Conservation (phyloP, 768 basidiomycete genomes). For the Panaeolus cyanescens region DNA sequence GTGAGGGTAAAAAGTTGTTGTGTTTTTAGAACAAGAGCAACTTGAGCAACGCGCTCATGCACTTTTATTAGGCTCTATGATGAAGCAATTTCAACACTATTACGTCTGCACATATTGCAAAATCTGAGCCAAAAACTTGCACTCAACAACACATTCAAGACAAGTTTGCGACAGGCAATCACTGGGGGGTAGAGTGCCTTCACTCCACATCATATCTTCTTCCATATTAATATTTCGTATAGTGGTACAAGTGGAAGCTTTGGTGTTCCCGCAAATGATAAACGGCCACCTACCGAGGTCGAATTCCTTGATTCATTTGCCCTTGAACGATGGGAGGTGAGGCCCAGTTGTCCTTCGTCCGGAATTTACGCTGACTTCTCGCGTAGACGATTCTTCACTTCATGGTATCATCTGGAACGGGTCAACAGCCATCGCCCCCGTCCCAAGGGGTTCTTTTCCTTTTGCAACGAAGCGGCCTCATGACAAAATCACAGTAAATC, state of each 20-base stretch:
- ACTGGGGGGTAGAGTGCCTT: constrained; percentile 72
- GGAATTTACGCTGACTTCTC: constrained; percentile 7
- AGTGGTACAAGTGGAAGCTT: constrained; percentile 84
- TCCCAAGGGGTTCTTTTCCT: constrained; percentile 84
- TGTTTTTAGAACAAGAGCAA: background rate
- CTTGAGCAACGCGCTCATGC: background rate
- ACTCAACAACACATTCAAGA: constrained; percentile 76
- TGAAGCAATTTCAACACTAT: constrained; percentile 61
- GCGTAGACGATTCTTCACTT: constrained; percentile 91
- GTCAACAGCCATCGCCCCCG: constrained; percentile 73
- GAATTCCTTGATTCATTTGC: constrained; percentile 80
- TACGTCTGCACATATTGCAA: constrained; percentile 69
- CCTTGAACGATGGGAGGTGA: constrained; percentile 88
- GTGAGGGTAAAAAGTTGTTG: constrained; percentile 66
- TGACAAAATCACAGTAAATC: constrained; percentile 70
- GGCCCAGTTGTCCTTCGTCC: constrained; percentile 14
- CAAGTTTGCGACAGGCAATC: constrained; percentile 78
- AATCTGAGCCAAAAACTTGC: constrained; percentile 64
- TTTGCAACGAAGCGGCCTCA: constrained; percentile 82
- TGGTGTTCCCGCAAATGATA: constrained; percentile 75
- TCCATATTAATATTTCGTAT: constrained; percentile 12
- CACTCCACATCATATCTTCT: background rate
- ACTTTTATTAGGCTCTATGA: constrained; percentile 63
- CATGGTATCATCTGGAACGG: constrained; percentile 93
- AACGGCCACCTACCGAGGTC: constrained; percentile 51